Evolutionary conservation across 176 grass and related monocot species (phyloP).

Genomic region (Thalia dealbata): DNA sequence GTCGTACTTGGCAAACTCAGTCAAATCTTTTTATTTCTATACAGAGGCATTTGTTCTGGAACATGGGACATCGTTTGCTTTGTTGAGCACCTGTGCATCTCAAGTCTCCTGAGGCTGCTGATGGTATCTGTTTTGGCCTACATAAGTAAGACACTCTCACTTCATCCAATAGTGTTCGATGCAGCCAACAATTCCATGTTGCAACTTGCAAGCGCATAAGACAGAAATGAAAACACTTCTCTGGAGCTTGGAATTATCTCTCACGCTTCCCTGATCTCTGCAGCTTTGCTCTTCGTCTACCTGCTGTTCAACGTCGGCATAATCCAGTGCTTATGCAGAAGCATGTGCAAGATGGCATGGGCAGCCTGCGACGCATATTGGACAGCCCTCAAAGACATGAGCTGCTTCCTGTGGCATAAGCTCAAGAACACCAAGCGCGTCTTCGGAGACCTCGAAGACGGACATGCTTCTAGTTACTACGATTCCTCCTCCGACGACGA

Average conservation of each 20-base stretch:
- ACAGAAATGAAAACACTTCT: background rate
- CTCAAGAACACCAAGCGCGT: constrained; percentile 30
- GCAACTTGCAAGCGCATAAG: background rate
- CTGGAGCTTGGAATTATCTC: no score
- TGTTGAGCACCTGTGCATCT: constrained; percentile 43
- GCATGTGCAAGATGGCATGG: constrained; percentile 26
- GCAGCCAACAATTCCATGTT: background rate
- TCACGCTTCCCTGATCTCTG: background rate
- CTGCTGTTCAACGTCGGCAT: constrained; percentile 29
- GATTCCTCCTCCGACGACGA: background rate
- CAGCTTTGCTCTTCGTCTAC: constrained; percentile 24
- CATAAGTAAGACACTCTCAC: constrained; percentile 24
- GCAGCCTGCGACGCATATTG: constrained; percentile 15
- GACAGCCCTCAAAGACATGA: background rate
- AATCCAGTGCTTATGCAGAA: constrained; percentile 31
- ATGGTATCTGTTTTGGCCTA: constrained; percentile 24
- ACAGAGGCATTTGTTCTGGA: constrained; percentile 43
- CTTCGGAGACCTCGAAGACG: constrained; percentile 11
- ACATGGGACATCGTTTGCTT: constrained; percentile 54
- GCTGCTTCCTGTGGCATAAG: constrained; percentile 22
- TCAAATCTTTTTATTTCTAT: background rate
- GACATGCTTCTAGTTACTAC: constrained; percentile 1
- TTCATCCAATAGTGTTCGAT: background rate
- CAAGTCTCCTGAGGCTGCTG: constrained; percentile 35
- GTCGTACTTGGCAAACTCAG: background rate